A percentile compares a stretch with the other conserved stretches of the same genome.
Conservation (phyloP, 352 stramenopile genomes). For the Aphanomyces astaci region DNA sequence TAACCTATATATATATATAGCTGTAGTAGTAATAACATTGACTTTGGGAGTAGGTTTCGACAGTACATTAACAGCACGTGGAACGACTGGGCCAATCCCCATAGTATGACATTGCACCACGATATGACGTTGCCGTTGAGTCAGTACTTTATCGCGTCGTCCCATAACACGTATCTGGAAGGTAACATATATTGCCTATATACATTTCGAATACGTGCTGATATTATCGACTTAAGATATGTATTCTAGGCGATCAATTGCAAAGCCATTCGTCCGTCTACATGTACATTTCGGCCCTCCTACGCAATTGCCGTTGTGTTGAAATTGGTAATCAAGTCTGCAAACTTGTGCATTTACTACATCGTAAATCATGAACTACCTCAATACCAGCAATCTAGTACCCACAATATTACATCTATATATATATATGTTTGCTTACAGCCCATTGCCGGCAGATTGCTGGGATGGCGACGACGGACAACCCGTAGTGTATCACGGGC, state of each 20-base stretch:
- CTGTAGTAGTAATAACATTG: background rate
- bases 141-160: constrained; percentile 85
- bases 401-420: no score
- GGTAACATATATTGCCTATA: constrained; percentile 45
- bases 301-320: constrained; percentile 73
- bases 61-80: constrained; percentile 19
- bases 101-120: constrained; percentile 26
- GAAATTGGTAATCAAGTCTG: constrained; percentile 73
- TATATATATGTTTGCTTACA: background rate
- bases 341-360: no score
- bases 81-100: constrained; percentile 23
- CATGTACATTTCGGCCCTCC: constrained; percentile 79
- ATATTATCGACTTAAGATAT: no score
- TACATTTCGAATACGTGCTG: no score
- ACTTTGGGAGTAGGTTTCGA: constrained; percentile 11
- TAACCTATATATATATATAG: constrained; percentile 6
- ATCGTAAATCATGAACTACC: no score
- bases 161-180: constrained; percentile 88
- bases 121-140: constrained; percentile 73
- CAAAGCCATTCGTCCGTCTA: constrained; percentile 29
- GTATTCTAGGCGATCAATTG: constrained; percentile 21
- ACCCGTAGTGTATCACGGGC: constrained; percentile 51
- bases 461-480: constrained; percentile 13
- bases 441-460: constrained; percentile 37
- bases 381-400: no score